Percentiles rank a stretch among this genome's conserved stretches.
Evolutionary conservation across 805 yeast genomes (phyloP).

Genomic region (Myxozyma nipponensis): DNA sequence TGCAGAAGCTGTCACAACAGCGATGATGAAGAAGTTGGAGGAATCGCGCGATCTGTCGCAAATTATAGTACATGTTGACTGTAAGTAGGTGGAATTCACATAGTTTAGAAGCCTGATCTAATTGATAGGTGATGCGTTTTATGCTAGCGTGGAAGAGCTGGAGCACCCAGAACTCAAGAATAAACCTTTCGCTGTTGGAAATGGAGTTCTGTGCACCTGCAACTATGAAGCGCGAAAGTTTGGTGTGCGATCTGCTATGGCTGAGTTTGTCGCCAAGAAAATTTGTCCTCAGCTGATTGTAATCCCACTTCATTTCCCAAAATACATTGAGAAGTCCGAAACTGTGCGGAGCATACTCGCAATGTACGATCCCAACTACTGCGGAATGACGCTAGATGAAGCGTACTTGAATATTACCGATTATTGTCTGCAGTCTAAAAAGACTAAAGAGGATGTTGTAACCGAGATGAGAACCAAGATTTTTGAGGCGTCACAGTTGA

Average conservation of each 20-base stretch:
- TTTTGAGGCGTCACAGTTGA: constrained; percentile 48
- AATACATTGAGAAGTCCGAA: constrained; percentile 63
- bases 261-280: constrained; percentile 64
- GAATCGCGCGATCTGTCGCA: constrained; percentile 25
- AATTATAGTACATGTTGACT: constrained; percentile 32
- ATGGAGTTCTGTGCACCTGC: constrained; percentile 63
- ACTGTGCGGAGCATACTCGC: constrained; percentile 59
- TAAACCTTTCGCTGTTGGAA: constrained; percentile 59
- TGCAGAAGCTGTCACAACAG: constrained; percentile 14
- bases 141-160: constrained; percentile 79
- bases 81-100: constrained; percentile 4
- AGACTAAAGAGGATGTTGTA: constrained; percentile 32
- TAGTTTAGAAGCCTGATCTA: not conserved
- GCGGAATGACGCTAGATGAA: constrained; percentile 62
- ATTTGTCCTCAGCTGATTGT: constrained; percentile 64
- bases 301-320: constrained; percentile 68
- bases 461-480: constrained; percentile 44
- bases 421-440: constrained; percentile 29
- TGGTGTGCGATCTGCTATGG: constrained; percentile 87
- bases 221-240: constrained; percentile 77
- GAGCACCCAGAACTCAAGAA: constrained; percentile 53
- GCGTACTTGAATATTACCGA: constrained; percentile 30
- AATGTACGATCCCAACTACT: constrained; percentile 44
- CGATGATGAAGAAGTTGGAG: constrained; percentile 14
- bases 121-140: constrained; percentile 72